Conservation (phyloP, 1,284 basidiomycete genomes). For the Xerocomus nothofagi region DNA sequence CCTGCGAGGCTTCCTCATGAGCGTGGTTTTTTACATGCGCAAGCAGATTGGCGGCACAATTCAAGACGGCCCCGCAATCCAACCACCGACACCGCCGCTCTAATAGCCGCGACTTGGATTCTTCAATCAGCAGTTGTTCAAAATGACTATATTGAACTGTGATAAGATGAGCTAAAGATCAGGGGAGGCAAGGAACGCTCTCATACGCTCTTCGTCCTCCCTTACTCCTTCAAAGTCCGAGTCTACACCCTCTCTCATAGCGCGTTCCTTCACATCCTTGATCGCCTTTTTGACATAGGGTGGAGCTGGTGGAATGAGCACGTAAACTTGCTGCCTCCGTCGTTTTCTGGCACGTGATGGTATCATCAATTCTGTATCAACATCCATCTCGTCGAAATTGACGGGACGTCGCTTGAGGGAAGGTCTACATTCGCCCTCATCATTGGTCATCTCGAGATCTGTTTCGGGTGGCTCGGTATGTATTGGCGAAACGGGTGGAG, state of each 20-base stretch:
- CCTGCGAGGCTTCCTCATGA: constrained; percentile 33
- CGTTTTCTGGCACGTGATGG: constrained; percentile 25
- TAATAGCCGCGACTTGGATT: constrained; percentile 49
- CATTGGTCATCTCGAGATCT: constrained; percentile 19
- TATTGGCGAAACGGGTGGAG: constrained; percentile 28
- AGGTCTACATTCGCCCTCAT: constrained; percentile 2
- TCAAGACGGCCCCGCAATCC: constrained; percentile 54
- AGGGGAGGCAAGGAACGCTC: constrained; percentile 22
- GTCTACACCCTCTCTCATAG: constrained; percentile 6
- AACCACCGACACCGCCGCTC: constrained; percentile 58
- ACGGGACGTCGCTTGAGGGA: constrained; percentile 25
- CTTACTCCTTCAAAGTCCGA: constrained; percentile 15
- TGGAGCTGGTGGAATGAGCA: constrained; percentile 31
- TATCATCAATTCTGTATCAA: constrained; percentile 1
- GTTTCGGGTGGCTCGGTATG: constrained; percentile 23
- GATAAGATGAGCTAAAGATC: constrained; percentile 34
- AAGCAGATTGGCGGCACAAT: constrained; percentile 49
- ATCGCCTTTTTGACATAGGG: constrained; percentile 22
- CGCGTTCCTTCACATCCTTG: constrained; percentile 14
- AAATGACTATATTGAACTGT: constrained; percentile 40
- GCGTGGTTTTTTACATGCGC: constrained; percentile 54
- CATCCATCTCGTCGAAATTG: constrained; percentile 15
- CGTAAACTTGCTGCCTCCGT: constrained; percentile 27
- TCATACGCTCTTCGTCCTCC: constrained; percentile 36
- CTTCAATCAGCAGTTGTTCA: constrained; percentile 42